Evolutionary conservation across 495 filamentous ascomycete genomes (phyloP), one percentile per base, ranked within the genome.

Genomic region (Chaetomium tenue): DNA sequence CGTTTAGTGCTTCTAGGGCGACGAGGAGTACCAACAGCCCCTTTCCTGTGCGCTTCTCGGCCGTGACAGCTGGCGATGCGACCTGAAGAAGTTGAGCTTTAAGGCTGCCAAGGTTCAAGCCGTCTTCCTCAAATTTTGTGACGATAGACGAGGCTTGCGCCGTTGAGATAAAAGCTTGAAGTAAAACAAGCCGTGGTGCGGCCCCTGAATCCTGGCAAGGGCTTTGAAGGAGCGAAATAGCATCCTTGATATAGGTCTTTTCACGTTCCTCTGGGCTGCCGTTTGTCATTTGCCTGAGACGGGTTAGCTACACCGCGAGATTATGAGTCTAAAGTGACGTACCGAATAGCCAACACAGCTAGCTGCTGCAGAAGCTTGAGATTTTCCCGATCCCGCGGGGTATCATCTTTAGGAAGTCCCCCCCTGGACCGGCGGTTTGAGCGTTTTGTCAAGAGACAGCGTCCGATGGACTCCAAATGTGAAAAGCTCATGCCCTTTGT

Each of bases 261-360:
- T 75, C 72, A 11, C 75, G 69, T 39, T 74, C 70, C 39, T 75
- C 76, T n/a, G 72, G 50, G 56, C 67, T 75, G 2, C 65, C 66
- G 33, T 55, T 64, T 8, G 70, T 66, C 70, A 77, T 75, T 66
- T 77, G 72, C 40, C 75, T 75, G 13, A 13, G 16, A 53, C 15
- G 33, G 33, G 39, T 74, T 39, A 74, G 68, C 52, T 16, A 22
- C 50, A 18, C 2, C 15, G 44, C 2, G n/a, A 6, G 11, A 56
- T 3, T 7, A 12, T 20, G 3, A 4, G 2, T 8, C 8, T 13
- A 12, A 2, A 30, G 25, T 15, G 30, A 62, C 70, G 46, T 72
- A 79, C 75, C 66, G 61, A 40, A 78, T 61, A 11, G 67, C 74
- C 28, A 72, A 63, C 18, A 62, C 51, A 2, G 70, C 72, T 55